Conservation (phyloP, 2,329 filamentous ascomycete genomes). For the Zarea fungicola region DNA sequence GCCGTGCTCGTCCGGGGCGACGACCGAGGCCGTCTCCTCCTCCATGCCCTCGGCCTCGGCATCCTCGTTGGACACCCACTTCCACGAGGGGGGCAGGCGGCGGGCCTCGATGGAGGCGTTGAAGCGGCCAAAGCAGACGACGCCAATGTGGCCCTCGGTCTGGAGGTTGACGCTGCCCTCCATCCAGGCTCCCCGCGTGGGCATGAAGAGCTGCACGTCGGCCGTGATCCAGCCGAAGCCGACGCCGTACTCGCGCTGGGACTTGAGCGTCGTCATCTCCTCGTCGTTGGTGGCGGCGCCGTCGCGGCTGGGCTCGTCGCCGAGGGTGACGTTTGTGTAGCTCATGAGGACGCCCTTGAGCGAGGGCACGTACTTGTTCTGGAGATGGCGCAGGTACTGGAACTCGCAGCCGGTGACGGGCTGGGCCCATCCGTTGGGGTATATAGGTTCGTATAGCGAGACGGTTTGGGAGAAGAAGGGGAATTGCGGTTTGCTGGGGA, state of each 20-base stretch:
- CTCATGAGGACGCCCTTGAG: slow-evolving; percentile 70
- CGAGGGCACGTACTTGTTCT: slow-evolving; percentile 70
- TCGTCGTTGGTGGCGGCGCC: slow-evolving; percentile 44
- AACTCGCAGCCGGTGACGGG: slow-evolving; percentile 66
- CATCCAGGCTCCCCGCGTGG: slow-evolving; percentile 65
- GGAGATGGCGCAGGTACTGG: slow-evolving; percentile 68
- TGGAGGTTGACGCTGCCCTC: slow-evolving; percentile 81
- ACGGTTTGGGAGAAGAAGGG: slow-evolving; percentile 76
- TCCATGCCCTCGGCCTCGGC: slow-evolving; percentile 36
- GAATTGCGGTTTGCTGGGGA: slow-evolving; percentile 43
- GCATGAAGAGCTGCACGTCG: slow-evolving; percentile 79
- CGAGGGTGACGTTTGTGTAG: slow-evolving; percentile 64
- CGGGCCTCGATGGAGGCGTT: slow-evolving; percentile 79
- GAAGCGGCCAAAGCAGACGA: slow-evolving; percentile 88
- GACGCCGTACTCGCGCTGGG: slow-evolving; percentile 77
- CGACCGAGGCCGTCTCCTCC: slow-evolving; percentile 35
- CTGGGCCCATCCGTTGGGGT: slow-evolving; percentile 62
- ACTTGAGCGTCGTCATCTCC: slow-evolving; percentile 41
- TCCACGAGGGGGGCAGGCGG: slow-evolving; percentile 73
- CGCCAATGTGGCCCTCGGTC: slow-evolving; percentile 81
- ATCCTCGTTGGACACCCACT: slow-evolving; percentile 61
- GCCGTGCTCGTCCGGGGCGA: slow-evolving; percentile 44
- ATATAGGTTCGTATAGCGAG: slow-evolving; percentile 74
- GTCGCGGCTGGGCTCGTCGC: slow-evolving; percentile 49
- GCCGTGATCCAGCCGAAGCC: slow-evolving; percentile 85